phyloP scores from a whole-genome alignment of 1,139 yeast genomes.

The Blastobotrys illinoisensis region DNA sequence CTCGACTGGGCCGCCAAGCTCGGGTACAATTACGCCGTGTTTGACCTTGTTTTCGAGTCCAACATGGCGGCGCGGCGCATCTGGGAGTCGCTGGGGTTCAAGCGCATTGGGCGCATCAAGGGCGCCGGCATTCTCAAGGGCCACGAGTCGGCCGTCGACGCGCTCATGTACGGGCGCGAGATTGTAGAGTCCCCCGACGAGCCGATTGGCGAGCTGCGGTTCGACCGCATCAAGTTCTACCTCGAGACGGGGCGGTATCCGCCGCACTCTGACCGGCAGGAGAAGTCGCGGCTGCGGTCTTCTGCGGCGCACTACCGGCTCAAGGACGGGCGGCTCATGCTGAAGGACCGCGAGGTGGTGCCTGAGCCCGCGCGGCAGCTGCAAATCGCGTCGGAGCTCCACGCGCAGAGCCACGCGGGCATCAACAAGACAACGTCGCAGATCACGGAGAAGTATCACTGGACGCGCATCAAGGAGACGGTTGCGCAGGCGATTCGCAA shows the following conservation, averaged over 20 bases:
- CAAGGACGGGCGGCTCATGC: slow-evolving; percentile 63
- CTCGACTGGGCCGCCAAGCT: slow-evolving; percentile 86
- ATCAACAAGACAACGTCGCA: slow-evolving; percentile 80
- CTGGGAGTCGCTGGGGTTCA: slow-evolving; percentile 74
- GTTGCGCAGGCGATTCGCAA: slow-evolving; percentile 73
- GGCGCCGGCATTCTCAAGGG: slow-evolving; percentile 87
- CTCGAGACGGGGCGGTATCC: slow-evolving; percentile 86
- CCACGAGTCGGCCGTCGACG: slow-evolving; percentile 76
- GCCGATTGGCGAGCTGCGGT: slow-evolving; percentile 53
- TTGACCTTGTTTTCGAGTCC: slow-evolving; percentile 84
- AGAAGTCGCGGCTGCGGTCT: slow-evolving; percentile 77
- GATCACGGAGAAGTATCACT: slow-evolving; percentile 76
- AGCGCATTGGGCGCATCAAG: slow-evolving; percentile 69
- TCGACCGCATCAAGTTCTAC: slow-evolving; percentile 73
- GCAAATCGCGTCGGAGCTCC: slow-evolving; percentile 68
- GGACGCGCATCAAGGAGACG: slow-evolving; percentile 87
- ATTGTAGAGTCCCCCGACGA: slow-evolving; percentile 47
- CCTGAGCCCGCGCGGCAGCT: slow-evolving; percentile 69
- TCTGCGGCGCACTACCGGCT: slow-evolving; percentile 74
- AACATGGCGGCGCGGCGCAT: slow-evolving; percentile 77
- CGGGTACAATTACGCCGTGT: slow-evolving; percentile 79
- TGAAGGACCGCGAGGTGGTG: slow-evolving; percentile 78
- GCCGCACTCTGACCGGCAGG: slow-evolving; percentile 71
- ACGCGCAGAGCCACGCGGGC: slow-evolving; percentile 73
- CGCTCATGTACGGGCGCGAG: slow-evolving; percentile 62